phyloP scores from a whole-genome alignment of 768 basidiomycete genomes.

The Termitomyces sp. region DNA sequence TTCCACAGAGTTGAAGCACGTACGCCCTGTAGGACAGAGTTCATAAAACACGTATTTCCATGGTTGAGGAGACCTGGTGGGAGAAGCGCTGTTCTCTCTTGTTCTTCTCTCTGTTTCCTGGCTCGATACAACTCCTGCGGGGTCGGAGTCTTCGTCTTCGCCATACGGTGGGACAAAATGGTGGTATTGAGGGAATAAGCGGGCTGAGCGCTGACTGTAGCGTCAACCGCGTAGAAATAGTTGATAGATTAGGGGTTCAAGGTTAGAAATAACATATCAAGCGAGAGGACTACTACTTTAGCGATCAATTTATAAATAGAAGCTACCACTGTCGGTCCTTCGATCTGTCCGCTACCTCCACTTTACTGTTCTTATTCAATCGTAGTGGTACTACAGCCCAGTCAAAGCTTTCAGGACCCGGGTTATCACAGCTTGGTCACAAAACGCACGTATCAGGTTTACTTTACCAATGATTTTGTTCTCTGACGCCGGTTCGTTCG shows the following conservation, averaged over 20 bases:
- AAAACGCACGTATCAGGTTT: too few species aligned
- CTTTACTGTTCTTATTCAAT: not conserved
- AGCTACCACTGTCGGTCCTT: not conserved
- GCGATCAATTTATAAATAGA: constrained; percentile 4
- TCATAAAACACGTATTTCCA: constrained; percentile 95
- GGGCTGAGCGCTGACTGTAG: not conserved
- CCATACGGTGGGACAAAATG: constrained; percentile 27
- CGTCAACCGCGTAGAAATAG: not conserved
- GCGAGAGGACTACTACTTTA: not conserved
- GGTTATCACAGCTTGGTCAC: not conserved
- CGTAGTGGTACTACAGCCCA: not conserved
- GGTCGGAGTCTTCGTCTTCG: constrained; percentile 48
- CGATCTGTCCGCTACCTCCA: not conserved
- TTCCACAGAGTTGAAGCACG: constrained; percentile 25
- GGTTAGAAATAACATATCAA: constrained; percentile 3
- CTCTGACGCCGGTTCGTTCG: not conserved
- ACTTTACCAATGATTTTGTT: too few species aligned
- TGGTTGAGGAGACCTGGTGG: constrained; percentile 78
- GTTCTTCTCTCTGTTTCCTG: constrained; percentile 55
- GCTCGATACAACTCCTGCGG: constrained; percentile 62
- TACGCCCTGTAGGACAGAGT: constrained; percentile 87
- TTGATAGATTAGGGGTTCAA: constrained; percentile 1
- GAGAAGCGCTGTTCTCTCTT: constrained; percentile 51
- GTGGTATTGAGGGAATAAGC: not conserved
- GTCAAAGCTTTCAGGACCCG: not conserved